Evolutionary conservation across 1,284 basidiomycete species (phyloP).

Genomic region (Lentinus polychrous): DNA sequence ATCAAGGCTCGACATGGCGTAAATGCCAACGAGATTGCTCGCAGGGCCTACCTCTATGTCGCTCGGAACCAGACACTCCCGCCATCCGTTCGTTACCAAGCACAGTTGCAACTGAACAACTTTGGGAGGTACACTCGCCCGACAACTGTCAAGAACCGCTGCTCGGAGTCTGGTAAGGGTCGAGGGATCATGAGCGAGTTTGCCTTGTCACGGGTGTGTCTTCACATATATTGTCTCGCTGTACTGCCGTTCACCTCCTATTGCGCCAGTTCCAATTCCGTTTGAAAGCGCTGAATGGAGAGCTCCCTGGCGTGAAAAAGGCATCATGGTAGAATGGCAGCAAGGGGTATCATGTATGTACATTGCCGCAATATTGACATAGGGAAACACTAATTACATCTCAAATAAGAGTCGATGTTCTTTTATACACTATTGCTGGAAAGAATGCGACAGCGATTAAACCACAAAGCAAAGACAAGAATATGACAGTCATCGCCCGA

Average conservation of each 20-base stretch:
- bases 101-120: conserved; percentile 90
- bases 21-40: conserved; percentile 68
- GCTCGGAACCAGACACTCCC: conserved; percentile 84
- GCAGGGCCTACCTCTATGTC: conserved; percentile 85
- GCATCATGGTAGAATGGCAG: conserved; percentile 70
- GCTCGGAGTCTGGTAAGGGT: conserved; percentile 77
- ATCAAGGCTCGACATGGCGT: conserved; percentile 70
- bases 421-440: neutral
- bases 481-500: neutral
- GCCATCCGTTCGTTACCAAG: conserved; percentile 85
- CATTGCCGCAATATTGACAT: conserved; percentile 1
- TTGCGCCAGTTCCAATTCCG: conserved; percentile 81
- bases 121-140: conserved; percentile 81
- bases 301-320: conserved; percentile 83
- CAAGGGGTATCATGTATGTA: neutral
- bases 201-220: conserved; percentile 76
- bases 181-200: conserved; percentile 87
- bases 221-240: neutral
- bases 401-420: too few relatives aligned
- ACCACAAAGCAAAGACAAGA: neutral
- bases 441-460: too few relatives aligned
- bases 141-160: conserved; percentile 83
- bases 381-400: too few relatives aligned
- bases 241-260: neutral
- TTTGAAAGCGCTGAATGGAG: conserved; percentile 69